phyloP scores from a whole-genome alignment of 176 grass and related monocot species.

The Juncus effusus region DNA sequence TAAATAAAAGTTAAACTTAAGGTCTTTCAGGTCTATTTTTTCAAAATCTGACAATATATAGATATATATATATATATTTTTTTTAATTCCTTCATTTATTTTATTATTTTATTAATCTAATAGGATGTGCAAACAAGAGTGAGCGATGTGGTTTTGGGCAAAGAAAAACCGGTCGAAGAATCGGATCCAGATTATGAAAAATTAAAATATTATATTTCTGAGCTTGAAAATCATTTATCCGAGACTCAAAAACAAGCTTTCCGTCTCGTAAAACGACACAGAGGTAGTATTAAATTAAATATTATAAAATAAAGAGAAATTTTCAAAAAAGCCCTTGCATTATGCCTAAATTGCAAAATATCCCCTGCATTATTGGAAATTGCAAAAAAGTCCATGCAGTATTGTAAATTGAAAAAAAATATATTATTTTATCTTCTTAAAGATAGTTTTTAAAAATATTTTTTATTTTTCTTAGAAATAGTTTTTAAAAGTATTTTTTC shows the following conservation, averaged over 20 bases:
- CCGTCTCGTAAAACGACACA: conserved; percentile 96
- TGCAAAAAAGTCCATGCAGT: no score
- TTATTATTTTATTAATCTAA: conserved; percentile 15
- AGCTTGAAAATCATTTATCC: conserved; percentile 86
- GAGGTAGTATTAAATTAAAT: conserved; percentile 41
- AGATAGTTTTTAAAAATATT: neutral
- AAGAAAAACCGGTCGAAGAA: conserved; percentile 97
- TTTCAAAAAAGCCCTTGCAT: no score
- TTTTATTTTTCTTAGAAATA: neutral
- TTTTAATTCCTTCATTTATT: no score
- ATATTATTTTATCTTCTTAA: neutral
- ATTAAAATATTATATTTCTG: conserved; percentile 93
- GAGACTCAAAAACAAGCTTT: conserved; percentile 97
- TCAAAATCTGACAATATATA: no score
- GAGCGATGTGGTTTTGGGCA: conserved; percentile 92
- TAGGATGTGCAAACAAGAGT: conserved; percentile 94
- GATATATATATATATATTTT: no score
- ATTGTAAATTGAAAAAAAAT: no score
- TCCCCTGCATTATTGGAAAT: no score
- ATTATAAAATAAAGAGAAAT: no score
- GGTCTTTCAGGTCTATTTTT: no score
- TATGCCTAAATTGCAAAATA: no score
- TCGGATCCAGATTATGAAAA: conserved; percentile 96
- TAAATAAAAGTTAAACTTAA: no score
- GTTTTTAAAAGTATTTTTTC: no score